Conservation (phyloP, 768 basidiomycete genomes). For the Tulasnella sp. region DNA sequence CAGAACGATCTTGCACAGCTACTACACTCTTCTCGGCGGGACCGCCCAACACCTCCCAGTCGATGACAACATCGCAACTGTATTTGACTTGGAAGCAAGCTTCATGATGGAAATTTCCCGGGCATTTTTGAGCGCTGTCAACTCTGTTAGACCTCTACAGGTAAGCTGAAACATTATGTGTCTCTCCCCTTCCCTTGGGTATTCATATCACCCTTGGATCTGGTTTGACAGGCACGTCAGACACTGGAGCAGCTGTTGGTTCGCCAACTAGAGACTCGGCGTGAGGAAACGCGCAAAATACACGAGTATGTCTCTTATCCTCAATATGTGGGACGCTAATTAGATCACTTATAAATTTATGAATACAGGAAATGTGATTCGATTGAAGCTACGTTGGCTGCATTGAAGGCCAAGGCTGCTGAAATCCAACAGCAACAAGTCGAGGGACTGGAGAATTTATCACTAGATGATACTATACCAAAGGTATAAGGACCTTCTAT, state of each 20-base stretch:
- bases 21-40: conserved; percentile 56
- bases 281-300: conserved; percentile 59
- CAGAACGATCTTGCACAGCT: conserved; percentile 70
- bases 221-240: conserved; percentile 52
- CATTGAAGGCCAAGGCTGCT: background rate
- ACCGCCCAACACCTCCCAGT: conserved; percentile 8
- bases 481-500: background rate
- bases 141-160: conserved; percentile 84
- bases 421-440: background rate
- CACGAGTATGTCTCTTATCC: conserved; percentile 47
- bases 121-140: conserved; percentile 85
- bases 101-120: conserved; percentile 79
- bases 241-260: conserved; percentile 78
- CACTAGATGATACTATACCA: background rate
- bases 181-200: no score
- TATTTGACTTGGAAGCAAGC: conserved; percentile 62
- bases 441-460: background rate
- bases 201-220: background rate
- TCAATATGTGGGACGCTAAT: background rate
- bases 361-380: conserved; percentile 58
- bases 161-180: conserved; percentile 30
- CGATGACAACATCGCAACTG: conserved; percentile 38
- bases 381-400: conserved; percentile 52
- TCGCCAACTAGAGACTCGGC: conserved; percentile 63
- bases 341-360: background rate